Evolutionary conservation across 208 protist species (phyloP).

Genomic region (Wallacemonas rigidus): DNA sequence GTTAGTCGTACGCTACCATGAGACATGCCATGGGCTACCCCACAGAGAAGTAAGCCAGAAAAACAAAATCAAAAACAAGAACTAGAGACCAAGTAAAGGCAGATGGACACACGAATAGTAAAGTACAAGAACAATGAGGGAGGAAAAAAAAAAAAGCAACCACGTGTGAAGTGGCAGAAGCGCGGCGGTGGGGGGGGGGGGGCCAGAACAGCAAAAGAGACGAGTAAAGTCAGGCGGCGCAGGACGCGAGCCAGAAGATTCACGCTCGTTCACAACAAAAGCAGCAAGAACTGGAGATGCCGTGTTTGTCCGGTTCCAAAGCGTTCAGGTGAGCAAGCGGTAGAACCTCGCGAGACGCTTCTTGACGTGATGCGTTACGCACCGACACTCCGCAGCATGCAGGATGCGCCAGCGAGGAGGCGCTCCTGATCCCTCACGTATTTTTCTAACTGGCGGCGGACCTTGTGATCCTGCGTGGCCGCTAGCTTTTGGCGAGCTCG

Average conservation of each 20-base stretch:
- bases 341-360: no score
- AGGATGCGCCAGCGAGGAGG: slow-evolving; percentile 44
- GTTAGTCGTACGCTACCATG: no score
- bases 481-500: slow-evolving; percentile 42
- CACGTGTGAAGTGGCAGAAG: no score
- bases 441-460: slow-evolving; percentile 44
- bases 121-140: neutral
- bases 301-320: no score
- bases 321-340: no score
- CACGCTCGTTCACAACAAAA: neutral
- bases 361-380: neutral
- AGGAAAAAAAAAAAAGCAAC: neutral
- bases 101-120: no score
- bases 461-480: slow-evolving; percentile 35
- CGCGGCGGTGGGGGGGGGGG: neutral
- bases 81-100: no score
- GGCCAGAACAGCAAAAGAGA: neutral
- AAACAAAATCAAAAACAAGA: no score
- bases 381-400: slow-evolving; percentile 43
- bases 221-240: neutral
- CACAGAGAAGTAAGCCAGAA: no score
- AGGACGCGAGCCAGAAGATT: neutral
- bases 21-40: no score
- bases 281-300: neutral
- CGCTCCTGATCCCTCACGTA: slow-evolving; percentile 66